Percentiles rank a stretch among this genome's conserved stretches.
Conservation (phyloP, 2,329 filamentous ascomycete species). For the Exophiala oligosperma region DNA sequence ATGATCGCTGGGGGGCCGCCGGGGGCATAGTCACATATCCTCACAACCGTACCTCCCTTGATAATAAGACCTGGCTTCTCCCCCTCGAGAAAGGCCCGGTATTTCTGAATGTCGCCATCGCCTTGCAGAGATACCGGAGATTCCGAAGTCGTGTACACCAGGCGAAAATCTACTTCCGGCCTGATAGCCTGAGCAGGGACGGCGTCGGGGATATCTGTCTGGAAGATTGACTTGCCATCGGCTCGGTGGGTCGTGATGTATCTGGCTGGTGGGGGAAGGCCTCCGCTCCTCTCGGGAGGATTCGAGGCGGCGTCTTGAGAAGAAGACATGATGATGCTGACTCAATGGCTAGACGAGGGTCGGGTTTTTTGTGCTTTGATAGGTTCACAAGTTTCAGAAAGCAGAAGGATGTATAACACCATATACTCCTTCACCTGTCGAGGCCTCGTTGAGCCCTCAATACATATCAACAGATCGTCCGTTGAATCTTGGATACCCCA, state of each 20-base stretch:
- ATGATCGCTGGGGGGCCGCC: slow-evolving; percentile 40
- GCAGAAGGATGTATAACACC: too few species aligned
- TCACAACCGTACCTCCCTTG: slow-evolving; percentile 11
- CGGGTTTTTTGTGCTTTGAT: too few species aligned
- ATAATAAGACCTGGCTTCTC: slow-evolving; percentile 11
- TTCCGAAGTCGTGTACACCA: slow-evolving; percentile 10
- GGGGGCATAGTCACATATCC: slow-evolving; percentile 48
- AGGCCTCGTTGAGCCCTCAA: too few species aligned
- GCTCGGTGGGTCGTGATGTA: slow-evolving; percentile 11
- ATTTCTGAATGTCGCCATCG: slow-evolving; percentile 9
- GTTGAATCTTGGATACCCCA: too few species aligned
- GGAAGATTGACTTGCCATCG: slow-evolving; percentile 11
- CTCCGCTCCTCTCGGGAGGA: too few species aligned
- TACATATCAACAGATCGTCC: too few species aligned
- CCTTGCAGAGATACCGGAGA: background rate
- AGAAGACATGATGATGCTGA: too few species aligned
- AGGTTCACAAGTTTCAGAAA: too few species aligned
- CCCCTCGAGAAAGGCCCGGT: slow-evolving; percentile 7
- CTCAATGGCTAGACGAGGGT: too few species aligned
- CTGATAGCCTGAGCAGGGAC: slow-evolving; percentile 4
- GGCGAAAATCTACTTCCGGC: slow-evolving; percentile 4
- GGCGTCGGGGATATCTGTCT: background rate
- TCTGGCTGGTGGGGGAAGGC: background rate
- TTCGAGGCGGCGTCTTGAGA: too few species aligned
- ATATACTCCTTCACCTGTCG: too few species aligned